These are phyloP conservation scores for Microsporum canis DNA, from an alignment of 2,329 filamentous ascomycete genomes.

Conservation along the genomic window DNA sequence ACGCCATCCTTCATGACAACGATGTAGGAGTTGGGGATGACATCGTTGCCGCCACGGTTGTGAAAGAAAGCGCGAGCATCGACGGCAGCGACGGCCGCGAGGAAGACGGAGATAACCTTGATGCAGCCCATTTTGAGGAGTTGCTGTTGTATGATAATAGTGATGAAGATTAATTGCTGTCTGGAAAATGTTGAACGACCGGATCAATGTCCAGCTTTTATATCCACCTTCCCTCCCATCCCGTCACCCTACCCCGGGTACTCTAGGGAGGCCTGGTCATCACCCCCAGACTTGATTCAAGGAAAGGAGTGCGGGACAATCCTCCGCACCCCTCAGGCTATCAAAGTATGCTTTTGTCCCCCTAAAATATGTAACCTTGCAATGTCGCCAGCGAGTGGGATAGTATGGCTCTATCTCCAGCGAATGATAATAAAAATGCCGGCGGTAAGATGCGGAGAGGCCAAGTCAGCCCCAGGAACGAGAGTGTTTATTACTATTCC, in stretches of 20 bases:
- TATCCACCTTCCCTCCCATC: background rate
- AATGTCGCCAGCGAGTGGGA: background rate
- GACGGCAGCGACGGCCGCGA: conserved; percentile 8
- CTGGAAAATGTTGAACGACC: background rate
- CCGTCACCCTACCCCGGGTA: background rate
- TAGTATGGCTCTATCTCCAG: background rate
- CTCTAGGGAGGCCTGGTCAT: background rate
- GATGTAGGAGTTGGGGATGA: conserved; percentile 14
- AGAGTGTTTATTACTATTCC: background rate
- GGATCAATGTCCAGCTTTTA: background rate
- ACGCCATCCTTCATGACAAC: conserved; percentile 15
- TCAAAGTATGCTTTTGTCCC: background rate
- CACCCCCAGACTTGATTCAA: background rate
- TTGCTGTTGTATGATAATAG: background rate
- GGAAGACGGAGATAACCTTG: conserved; percentile 11
- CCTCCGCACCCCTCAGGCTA: background rate
- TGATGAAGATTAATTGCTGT: background rate
- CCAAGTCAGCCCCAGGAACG: background rate
- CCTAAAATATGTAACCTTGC: background rate
- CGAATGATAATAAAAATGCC: background rate
- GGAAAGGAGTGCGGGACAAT: conserved; percentile 1
- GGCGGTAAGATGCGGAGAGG: conserved; percentile 3
- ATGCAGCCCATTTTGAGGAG: conserved; percentile 11
- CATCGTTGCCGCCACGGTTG: conserved; percentile 6
- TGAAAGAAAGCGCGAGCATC: conserved; percentile 10